Percentiles rank a stretch among this genome's conserved stretches.
These are phyloP conservation scores for Fusarium tupiense DNA, from an alignment of 2,329 filamentous ascomycete species.

Conservation along the genomic window DNA sequence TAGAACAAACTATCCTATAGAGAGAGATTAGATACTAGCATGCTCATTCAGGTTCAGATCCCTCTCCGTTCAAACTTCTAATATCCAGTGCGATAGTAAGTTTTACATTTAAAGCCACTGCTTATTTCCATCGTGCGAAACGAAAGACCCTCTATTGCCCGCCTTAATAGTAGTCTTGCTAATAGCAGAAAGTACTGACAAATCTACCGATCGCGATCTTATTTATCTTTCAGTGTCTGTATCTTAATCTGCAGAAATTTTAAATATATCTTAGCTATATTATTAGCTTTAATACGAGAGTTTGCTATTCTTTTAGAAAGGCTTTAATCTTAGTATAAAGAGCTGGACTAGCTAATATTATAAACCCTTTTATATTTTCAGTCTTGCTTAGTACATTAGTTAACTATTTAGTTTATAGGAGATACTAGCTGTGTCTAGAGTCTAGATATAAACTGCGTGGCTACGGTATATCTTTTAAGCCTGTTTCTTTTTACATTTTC, in stretches of 20 bases:
- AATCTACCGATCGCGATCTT: not conserved
- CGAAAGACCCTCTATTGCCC: too few relatives aligned
- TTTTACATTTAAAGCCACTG: too few relatives aligned
- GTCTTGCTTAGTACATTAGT: not conserved
- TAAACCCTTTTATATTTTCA: not conserved
- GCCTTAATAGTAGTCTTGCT: too few relatives aligned
- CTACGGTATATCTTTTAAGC: accelerated
- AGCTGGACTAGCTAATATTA: accelerated
- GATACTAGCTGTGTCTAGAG: accelerated
- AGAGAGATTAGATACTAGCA: too few relatives aligned
- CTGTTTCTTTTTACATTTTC: not conserved
- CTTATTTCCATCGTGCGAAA: too few relatives aligned
- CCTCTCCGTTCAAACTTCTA: too few relatives aligned
- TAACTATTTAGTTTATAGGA: accelerated
- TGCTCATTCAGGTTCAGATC: too few relatives aligned
- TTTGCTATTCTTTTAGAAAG: accelerated
- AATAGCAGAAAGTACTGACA: too few relatives aligned
- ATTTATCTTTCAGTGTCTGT: not conserved
- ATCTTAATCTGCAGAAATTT: not conserved
- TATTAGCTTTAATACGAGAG: accelerated
- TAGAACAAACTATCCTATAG: too few relatives aligned
- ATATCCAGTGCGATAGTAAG: too few relatives aligned
- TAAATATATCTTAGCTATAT: not conserved
- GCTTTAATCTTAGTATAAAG: not conserved
- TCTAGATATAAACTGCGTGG: accelerated